A percentile compares a stretch with the other conserved stretches of the same genome.
Conservation (phyloP, 1,284 basidiomycete species). For the Schizophyllum amplum region DNA sequence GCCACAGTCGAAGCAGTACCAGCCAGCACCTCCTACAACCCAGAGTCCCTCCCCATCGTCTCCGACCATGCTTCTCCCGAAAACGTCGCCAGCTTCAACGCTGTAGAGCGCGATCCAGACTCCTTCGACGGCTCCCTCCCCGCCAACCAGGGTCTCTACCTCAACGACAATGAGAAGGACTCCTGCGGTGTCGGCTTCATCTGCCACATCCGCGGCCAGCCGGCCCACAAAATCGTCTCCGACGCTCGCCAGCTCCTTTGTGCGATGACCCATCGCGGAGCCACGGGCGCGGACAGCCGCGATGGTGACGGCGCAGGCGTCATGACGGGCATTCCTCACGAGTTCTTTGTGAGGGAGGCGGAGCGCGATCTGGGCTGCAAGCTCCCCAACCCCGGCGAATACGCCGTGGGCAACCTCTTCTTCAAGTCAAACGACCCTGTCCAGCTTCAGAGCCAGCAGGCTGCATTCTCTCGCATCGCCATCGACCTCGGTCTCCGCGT, state of each 20-base stretch:
- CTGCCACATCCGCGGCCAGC: conserved; percentile 95
- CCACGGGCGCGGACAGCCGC: conserved; percentile 93
- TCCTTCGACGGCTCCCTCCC: conserved; percentile 73
- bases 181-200: conserved; percentile 96
- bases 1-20: conserved; percentile 33
- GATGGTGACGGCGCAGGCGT: conserved; percentile 98
- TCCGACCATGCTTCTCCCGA: conserved; percentile 46
- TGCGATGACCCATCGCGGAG: conserved; percentile 98
- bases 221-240: conserved; percentile 95
- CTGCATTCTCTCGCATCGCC: conserved; percentile 77
- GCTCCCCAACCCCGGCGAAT: conserved; percentile 85
- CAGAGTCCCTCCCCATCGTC: conserved; percentile 42
- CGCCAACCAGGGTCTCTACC: conserved; percentile 80
- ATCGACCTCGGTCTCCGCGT: conserved; percentile 80
- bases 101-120: conserved; percentile 66
- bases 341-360: conserved; percentile 88
- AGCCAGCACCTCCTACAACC: conserved; percentile 26
- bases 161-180: conserved; percentile 89
- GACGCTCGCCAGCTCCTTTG: conserved; percentile 93
- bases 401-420: conserved; percentile 97
- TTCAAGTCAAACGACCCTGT: conserved; percentile 84
- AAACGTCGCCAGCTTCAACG: conserved; percentile 57
- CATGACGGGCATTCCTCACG: conserved; percentile 96
- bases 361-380: conserved; percentile 81
- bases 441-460: conserved; percentile 73